phyloP scores from a whole-genome alignment of 805 yeast species.

The Blastobotrys americana region DNA sequence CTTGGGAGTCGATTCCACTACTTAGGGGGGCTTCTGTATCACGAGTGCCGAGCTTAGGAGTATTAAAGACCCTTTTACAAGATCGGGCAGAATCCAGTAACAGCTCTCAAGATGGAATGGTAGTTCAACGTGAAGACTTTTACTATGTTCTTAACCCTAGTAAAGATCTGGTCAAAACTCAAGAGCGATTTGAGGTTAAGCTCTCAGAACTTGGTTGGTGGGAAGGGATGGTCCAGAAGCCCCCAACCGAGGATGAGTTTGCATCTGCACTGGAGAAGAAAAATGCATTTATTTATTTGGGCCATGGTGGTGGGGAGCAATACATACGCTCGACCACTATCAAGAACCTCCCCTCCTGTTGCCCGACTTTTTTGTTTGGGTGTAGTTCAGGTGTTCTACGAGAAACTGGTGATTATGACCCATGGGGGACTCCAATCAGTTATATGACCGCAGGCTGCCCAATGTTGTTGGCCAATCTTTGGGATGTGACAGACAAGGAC shows the following conservation, averaged over 20 bases:
- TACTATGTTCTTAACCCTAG: constrained; percentile 75
- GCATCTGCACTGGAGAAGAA: constrained; percentile 35
- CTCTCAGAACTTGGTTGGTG: constrained; percentile 40
- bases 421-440: constrained; percentile 68
- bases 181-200: constrained; percentile 42
- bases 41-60: constrained; percentile 61
- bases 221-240: constrained; percentile 43
- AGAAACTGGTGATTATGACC: constrained; percentile 52
- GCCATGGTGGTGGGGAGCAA: constrained; percentile 97
- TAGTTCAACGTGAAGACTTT: constrained; percentile 32
- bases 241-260: constrained; percentile 54
- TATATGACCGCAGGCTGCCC: constrained; percentile 80
- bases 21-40: constrained; percentile 52
- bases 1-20: constrained; percentile 80
- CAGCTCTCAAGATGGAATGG: constrained; percentile 16
- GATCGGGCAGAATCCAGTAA: constrained; percentile 5
- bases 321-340: constrained; percentile 54
- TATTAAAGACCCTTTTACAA: constrained; percentile 36
- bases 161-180: constrained; percentile 66
- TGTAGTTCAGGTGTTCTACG: constrained; percentile 78
- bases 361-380: constrained; percentile 58
- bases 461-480: constrained; percentile 72
- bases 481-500: constrained; percentile 98
- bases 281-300: constrained; percentile 66
- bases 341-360: constrained; percentile 35